Conservation (phyloP, 768 basidiomycete genomes). For the Panaeolus papilionaceus region DNA sequence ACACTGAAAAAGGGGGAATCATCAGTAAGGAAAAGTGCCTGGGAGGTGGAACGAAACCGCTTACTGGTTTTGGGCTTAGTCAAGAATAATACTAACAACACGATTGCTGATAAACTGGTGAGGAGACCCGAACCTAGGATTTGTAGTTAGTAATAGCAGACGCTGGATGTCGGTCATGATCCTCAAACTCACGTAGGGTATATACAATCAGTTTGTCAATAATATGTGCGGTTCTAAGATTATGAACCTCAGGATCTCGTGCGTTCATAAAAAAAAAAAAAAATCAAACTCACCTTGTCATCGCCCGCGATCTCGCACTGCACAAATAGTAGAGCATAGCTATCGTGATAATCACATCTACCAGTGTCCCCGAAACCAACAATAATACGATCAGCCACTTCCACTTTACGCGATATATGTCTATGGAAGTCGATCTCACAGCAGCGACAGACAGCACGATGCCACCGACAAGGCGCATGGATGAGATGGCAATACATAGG, state of each 20-base stretch:
- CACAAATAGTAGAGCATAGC: constrained; percentile 39
- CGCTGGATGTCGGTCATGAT: not conserved
- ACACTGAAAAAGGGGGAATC: constrained; percentile 23
- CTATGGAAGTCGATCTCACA: constrained; percentile 29
- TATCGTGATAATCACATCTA: constrained; percentile 38
- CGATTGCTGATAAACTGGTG: constrained; percentile 23
- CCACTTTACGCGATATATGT: constrained; percentile 29
- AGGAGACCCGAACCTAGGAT: constrained; percentile 31
- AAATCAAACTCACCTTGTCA: constrained; percentile 25
- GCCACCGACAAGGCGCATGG: constrained; percentile 35
- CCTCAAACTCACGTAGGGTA: constrained; percentile 35
- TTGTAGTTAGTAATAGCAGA: not conserved
- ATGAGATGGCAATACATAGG: constrained; percentile 32
- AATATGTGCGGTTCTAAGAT: constrained; percentile 29
- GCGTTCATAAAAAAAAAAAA: not conserved
- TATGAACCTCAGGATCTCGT: too few relatives aligned
- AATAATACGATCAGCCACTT: constrained; percentile 40
- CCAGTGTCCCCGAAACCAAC: constrained; percentile 32
- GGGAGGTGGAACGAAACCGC: not conserved
- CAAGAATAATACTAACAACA: constrained; percentile 25
- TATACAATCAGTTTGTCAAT: constrained; percentile 36
- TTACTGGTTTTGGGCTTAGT: constrained; percentile 29
- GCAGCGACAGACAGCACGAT: constrained; percentile 33
- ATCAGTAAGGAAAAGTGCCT: not conserved
- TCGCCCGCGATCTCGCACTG: constrained; percentile 26